These are phyloP conservation scores for Phytophthora quininea DNA, from an alignment of 352 stramenopile genomes.

Conservation along the genomic window DNA sequence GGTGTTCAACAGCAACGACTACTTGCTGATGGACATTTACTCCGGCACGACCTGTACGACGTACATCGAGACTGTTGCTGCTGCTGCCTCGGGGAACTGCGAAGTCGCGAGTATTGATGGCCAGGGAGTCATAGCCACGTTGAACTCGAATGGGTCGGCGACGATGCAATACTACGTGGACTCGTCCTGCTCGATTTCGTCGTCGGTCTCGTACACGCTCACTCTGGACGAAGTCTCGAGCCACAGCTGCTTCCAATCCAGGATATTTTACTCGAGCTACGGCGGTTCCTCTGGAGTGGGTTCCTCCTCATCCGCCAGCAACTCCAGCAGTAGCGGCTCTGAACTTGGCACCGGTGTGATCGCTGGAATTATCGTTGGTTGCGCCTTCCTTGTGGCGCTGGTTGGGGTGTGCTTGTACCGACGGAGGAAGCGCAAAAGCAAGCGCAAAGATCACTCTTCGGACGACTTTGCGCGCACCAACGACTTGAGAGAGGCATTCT, in stretches of 20 bases:
- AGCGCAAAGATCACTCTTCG: not conserved
- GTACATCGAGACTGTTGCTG: constrained; percentile 26
- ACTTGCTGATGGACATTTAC: constrained; percentile 37
- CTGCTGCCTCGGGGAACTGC: constrained; percentile 23
- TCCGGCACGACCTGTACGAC: constrained; percentile 23
- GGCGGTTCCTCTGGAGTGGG: constrained; percentile 12
- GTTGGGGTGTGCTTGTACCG: constrained; percentile 19
- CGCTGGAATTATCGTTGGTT: constrained; percentile 30
- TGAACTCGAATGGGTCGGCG: constrained; percentile 32
- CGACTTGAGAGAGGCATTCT: constrained; percentile 19
- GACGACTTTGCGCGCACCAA: constrained; percentile 2
- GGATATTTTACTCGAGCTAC: constrained; percentile 35
- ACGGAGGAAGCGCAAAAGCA: constrained; percentile 6
- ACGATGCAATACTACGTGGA: constrained; percentile 36
- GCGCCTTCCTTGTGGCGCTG: constrained; percentile 20
- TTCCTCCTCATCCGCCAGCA: constrained; percentile 11
- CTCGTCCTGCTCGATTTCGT: constrained; percentile 7
- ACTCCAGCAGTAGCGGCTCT: constrained; percentile 18
- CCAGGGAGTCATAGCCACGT: constrained; percentile 28
- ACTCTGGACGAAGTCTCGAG: constrained; percentile 18
- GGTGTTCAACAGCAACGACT: constrained; percentile 20
- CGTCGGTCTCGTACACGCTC: constrained; percentile 9
- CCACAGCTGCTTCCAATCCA: constrained; percentile 13
- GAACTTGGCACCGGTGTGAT: constrained; percentile 18
- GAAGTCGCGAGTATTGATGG: constrained; percentile 22